A percentile compares a stretch with the other conserved stretches of the same genome.
phyloP scores from a whole-genome alignment of 306 rosid genomes.

The Trifolium fragiferum region DNA sequence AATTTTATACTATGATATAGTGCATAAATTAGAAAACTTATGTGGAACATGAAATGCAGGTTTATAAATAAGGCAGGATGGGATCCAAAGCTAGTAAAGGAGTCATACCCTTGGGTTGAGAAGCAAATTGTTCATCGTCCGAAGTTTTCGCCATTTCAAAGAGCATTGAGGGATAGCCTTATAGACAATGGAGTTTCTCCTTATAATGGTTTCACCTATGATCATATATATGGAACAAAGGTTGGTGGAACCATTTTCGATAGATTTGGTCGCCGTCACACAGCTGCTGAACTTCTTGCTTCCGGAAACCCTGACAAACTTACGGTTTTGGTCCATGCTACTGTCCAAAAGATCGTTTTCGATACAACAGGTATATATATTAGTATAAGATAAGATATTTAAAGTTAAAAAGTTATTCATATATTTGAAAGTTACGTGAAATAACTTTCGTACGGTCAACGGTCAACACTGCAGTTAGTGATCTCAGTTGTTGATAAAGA shows the following conservation, averaged over 20 bases:
- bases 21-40: not conserved
- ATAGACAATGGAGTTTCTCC: slow-evolving; percentile 78
- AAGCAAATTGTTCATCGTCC: slow-evolving; percentile 86
- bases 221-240: slow-evolving; percentile 88
- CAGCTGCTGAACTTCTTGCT: slow-evolving; percentile 82
- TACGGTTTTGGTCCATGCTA: slow-evolving; percentile 71
- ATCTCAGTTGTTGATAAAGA: not conserved
- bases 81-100: slow-evolving; percentile 75
- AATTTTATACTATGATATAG: not conserved
- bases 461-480: not conserved
- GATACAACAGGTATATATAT: slow-evolving; percentile 57
- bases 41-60: slow-evolving; percentile 56
- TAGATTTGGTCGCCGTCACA: slow-evolving; percentile 79
- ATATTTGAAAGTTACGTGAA: not conserved
- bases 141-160: slow-evolving; percentile 58
- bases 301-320: slow-evolving; percentile 73
- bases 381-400: not conserved
- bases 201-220: slow-evolving; percentile 92
- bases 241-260: slow-evolving; percentile 96
- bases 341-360: slow-evolving; percentile 82
- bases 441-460: not conserved
- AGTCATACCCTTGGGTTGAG: slow-evolving; percentile 87
- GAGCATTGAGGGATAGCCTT: slow-evolving; percentile 77
- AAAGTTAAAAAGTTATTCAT: not conserved
- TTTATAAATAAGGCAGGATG: slow-evolving; percentile 71